These are phyloP conservation scores for Meyerozyma smithsonii DNA, from an alignment of 1,139 yeast genomes.

Conservation along the genomic window DNA sequence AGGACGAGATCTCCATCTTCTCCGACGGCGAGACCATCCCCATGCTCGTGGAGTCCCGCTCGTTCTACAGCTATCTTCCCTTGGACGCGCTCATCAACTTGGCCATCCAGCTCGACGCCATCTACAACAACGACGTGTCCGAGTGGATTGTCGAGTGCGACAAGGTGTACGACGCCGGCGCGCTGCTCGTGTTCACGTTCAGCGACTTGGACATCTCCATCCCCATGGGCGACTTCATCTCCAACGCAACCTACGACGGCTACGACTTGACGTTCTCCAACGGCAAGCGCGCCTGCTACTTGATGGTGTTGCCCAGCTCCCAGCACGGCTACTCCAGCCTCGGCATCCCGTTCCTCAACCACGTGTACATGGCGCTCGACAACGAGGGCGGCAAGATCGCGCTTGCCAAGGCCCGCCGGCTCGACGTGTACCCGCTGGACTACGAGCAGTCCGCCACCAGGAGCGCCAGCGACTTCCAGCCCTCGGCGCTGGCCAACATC, in stretches of 20 bases:
- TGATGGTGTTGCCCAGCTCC: slow-evolving; percentile 51
- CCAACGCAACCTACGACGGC: slow-evolving; percentile 30
- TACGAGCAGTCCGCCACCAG: slow-evolving; percentile 2
- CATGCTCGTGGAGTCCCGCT: slow-evolving; percentile 58
- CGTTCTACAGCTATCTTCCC: slow-evolving; percentile 54
- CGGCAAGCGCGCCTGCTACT: slow-evolving; percentile 58
- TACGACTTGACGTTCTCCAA: slow-evolving; percentile 41
- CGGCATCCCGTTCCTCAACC: slow-evolving; percentile 58
- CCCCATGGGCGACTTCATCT: slow-evolving; percentile 50
- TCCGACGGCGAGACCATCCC: slow-evolving; percentile 39
- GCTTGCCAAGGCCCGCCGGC: slow-evolving; percentile 39
- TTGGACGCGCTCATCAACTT: slow-evolving; percentile 53
- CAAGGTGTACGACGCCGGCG: slow-evolving; percentile 32
- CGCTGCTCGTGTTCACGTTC: slow-evolving; percentile 51
- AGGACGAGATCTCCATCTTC: slow-evolving; percentile 27
- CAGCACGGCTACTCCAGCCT: slow-evolving; percentile 50
- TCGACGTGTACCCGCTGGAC: slow-evolving; percentile 4
- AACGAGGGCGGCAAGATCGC: slow-evolving; percentile 56
- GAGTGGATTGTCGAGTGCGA: slow-evolving; percentile 70
- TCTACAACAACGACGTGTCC: slow-evolving; percentile 44
- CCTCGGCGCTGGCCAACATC: not conserved
- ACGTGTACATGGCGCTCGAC: slow-evolving; percentile 63
- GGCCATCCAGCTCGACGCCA: slow-evolving; percentile 74
- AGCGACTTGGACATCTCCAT: slow-evolving; percentile 49
- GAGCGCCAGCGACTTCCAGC: not conserved